Percentiles rank a stretch among this genome's conserved stretches.
phyloP scores from a whole-genome alignment of 805 yeast genomes.

The Kazachstania taianensis region DNA sequence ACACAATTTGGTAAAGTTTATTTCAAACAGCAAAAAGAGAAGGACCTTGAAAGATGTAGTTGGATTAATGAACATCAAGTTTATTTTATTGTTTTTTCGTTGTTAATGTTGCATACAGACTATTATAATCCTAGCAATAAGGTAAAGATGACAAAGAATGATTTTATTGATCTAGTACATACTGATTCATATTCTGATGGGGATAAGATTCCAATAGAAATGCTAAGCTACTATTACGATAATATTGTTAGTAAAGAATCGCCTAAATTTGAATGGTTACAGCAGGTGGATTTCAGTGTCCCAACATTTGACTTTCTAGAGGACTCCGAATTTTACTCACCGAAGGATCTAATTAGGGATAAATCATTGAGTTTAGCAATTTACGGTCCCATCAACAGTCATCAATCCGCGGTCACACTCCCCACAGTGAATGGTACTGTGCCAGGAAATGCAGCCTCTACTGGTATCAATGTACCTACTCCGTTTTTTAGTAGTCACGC shows the following conservation, averaged over 20 bases:
- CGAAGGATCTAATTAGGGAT: conserved; percentile 11
- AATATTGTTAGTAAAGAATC: conserved; percentile 56
- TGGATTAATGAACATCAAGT: conserved; percentile 42
- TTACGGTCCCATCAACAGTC: conserved; percentile 3
- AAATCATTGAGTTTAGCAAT: conserved; percentile 5
- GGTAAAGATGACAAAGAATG: conserved; percentile 54
- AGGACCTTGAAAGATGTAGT: conserved; percentile 6
- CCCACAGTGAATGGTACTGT: not conserved
- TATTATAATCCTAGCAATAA: conserved; percentile 57
- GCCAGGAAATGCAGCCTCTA: not conserved
- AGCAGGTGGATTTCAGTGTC: not conserved
- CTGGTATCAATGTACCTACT: not conserved
- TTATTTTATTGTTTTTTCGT: conserved; percentile 52
- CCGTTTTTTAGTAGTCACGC: conserved; percentile 7
- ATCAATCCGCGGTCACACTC: not conserved
- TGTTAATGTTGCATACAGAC: conserved; percentile 68
- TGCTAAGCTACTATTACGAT: conserved; percentile 51
- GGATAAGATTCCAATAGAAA: conserved; percentile 30
- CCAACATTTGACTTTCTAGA: conserved; percentile 3
- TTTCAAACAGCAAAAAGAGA: conserved; percentile 25
- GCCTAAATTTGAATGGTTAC: conserved; percentile 18
- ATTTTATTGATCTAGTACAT: conserved; percentile 43
- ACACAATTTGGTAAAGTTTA: conserved; percentile 47
- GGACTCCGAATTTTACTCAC: conserved; percentile 15
- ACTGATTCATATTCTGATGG: conserved; percentile 25